Evolutionary conservation across 2,329 filamentous ascomycete genomes (phyloP), one percentile per base, ranked within the genome.

Genomic region (Aureobasidium sp.): DNA sequence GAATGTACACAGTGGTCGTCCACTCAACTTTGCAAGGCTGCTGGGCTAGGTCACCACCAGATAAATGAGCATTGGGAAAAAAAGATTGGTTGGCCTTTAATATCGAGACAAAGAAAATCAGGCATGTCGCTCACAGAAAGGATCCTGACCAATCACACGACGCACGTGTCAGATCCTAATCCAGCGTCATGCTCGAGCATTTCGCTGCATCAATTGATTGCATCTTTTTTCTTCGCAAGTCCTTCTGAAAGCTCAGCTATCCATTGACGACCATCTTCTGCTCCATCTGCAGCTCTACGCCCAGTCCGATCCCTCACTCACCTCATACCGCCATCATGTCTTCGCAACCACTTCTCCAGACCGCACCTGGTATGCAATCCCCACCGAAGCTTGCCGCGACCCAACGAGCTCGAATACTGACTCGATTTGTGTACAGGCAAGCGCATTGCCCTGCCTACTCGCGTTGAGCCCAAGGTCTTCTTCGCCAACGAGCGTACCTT

Each of bases 401-500:
- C 36, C 43, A 15, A 29, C 39, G 15, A 39, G 13, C 43, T 27
- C 29, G 32, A 48, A 59, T 59, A 32, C 55, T 62, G 41, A 62
- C 51, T 50, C 59, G 34, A 63, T 41, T 2, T 52, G 24, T 43
- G 41, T 36, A 56, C 70, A 96, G 93, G 93, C 84, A 99, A 99
- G 81, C 91, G 93, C 74, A 97, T 99, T 75, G 93, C 94, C 71
- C 90, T 99, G 67, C 94, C 94, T 63, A 97, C 93, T 64, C 92
- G 94, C 69, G 93, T 99, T 77, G 94, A 99, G 78, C 94, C 94
- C 71, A 99, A 99, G 79, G 94, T 99, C 81, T 99, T 97, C 86
- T 99, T 99, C 82, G 94, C 94, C 79, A 99, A 99, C 82, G 94
- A 99, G 80, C 91, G 94, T 66, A 99, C 94, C 66, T 99, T 99